phyloP scores from a whole-genome alignment of 202 grass and related monocot species.

The Eragrostis tef region DNA sequence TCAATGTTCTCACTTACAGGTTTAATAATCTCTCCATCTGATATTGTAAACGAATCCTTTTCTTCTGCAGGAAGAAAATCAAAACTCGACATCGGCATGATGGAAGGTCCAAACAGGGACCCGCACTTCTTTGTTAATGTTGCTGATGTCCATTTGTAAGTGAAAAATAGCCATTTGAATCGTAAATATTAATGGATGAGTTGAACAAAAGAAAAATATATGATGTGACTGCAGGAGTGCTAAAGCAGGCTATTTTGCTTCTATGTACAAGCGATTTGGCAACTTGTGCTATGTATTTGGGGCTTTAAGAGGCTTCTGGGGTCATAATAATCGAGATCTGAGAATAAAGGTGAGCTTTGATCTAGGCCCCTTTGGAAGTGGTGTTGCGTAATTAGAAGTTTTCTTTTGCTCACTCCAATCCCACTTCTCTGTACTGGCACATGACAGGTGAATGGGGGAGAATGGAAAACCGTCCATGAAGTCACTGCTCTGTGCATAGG shows the following conservation, averaged over 20 bases:
- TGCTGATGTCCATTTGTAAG: constrained; percentile 97
- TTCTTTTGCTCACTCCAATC: constrained; percentile 36
- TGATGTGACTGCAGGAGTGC: constrained; percentile 67
- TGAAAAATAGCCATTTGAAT: constrained; percentile 33
- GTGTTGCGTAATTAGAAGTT: constrained; percentile 31
- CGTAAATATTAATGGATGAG: constrained; percentile 18
- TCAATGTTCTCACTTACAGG: constrained; percentile 18
- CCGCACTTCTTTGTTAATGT: constrained; percentile 94
- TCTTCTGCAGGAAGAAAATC: constrained; percentile 66
- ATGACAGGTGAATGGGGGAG: constrained; percentile 75
- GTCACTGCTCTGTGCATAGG: constrained; percentile 87
- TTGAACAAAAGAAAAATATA: constrained; percentile 36
- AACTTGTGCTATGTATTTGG: constrained; percentile 94
- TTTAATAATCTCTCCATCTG: constrained; percentile 21
- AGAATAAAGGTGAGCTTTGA: constrained; percentile 80
- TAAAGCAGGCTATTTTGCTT: constrained; percentile 93
- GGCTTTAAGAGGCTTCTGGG: constrained; percentile 79
- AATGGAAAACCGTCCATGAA: constrained; percentile 71
- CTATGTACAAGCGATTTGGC: constrained; percentile 88
- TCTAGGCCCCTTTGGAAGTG: constrained; percentile 29
- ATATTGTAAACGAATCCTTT: constrained; percentile 39
- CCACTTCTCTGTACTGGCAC: constrained; percentile 34
- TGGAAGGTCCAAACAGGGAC: constrained; percentile 58
- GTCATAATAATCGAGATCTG: constrained; percentile 74
- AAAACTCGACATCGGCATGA: constrained; percentile 87